These are phyloP conservation scores for Kwoniella europaea DNA, from an alignment of 768 basidiomycete species.

Conservation along the genomic window DNA sequence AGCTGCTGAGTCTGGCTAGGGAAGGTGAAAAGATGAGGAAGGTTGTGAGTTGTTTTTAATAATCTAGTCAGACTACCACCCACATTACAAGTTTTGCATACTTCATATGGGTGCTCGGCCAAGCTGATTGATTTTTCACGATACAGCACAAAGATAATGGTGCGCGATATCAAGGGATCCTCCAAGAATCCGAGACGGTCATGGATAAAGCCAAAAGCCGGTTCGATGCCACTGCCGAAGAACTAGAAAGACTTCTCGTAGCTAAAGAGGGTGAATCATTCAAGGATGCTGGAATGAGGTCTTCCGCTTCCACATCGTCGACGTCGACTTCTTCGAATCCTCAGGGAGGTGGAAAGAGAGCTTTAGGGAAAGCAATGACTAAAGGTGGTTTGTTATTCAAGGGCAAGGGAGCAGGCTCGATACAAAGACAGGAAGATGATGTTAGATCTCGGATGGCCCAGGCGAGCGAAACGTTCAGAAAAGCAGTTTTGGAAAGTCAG, in stretches of 20 bases:
- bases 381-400: slow-evolving; percentile 88
- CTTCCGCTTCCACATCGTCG: slow-evolving; percentile 38
- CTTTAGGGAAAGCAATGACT: slow-evolving; percentile 85
- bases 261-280: slow-evolving; percentile 94
- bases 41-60: slow-evolving; percentile 63
- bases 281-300: slow-evolving; percentile 68
- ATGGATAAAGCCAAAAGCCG: slow-evolving; percentile 89
- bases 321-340: slow-evolving; percentile 58
- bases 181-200: slow-evolving; percentile 81
- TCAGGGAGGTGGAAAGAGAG: slow-evolving; percentile 69
- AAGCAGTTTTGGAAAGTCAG: slow-evolving; percentile 87
- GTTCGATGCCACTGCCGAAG: slow-evolving; percentile 87
- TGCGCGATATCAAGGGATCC: slow-evolving; percentile 78
- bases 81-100: no score
- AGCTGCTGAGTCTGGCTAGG: slow-evolving; percentile 77
- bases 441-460: slow-evolving; percentile 80
- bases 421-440: slow-evolving; percentile 94
- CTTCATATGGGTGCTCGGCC: no score
- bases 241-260: slow-evolving; percentile 86
- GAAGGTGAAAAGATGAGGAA: slow-evolving; percentile 96
- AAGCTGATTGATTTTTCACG: not conserved
- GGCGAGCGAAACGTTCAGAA: slow-evolving; percentile 85
- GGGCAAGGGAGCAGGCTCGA: slow-evolving; percentile 90
- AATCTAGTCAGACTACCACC: no score
- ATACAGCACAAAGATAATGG: slow-evolving; percentile 87